Base-by-base conservation (phyloP, 768 basidiomycete species). In the Amanita pallidorosea region DNA sequence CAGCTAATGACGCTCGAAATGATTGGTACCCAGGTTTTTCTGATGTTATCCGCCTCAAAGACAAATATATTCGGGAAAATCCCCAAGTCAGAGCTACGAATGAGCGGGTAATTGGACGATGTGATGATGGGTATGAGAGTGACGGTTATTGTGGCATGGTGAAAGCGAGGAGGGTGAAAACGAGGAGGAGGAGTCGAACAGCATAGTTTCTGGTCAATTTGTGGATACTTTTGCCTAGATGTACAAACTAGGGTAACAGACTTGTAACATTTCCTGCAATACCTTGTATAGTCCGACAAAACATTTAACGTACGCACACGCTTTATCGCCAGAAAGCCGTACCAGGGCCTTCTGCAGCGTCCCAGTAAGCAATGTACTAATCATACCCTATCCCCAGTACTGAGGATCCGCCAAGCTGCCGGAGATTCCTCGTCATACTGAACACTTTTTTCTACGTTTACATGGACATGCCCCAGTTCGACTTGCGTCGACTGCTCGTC, bases 371-470 rank as follows among this genome's bases (percentile, higher is more conserved):
- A 18, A 18, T 23, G 17, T 7, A 15, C 2, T 20, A 4, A n/a
- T 41, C 15, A 41, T 36, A 48, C 42, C 7, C 27, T 12, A 8
- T 20, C 6, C 9, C 8, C n/a, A 35, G n/a, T 15, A 17, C 5
- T 12, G 25, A 35, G 15, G 20, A 34, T 5, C 18, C 20, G 5
- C 18, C 8, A 15, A 29, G 46, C 7, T n/a, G 38, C 15, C 8
- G 36, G 23, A 4, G 8, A 23, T 15, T 48, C 33, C 0, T 40
- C 41, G 17, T 59, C 56, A 11, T 58, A 57, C 12, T 55, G 54
- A 3, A 58, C 45, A 36, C 58, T 61, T 40, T 58, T 58, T 54
- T 61, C 55, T 18, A 61, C 54, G 34, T 54, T 58, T 31, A 61
- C 53, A 29, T 59, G 54, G 20, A 61, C 53, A 22, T 43, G 55